Evolutionary conservation across 495 filamentous ascomycete species (phyloP).

Genomic region (Penicillium roqueforti): DNA sequence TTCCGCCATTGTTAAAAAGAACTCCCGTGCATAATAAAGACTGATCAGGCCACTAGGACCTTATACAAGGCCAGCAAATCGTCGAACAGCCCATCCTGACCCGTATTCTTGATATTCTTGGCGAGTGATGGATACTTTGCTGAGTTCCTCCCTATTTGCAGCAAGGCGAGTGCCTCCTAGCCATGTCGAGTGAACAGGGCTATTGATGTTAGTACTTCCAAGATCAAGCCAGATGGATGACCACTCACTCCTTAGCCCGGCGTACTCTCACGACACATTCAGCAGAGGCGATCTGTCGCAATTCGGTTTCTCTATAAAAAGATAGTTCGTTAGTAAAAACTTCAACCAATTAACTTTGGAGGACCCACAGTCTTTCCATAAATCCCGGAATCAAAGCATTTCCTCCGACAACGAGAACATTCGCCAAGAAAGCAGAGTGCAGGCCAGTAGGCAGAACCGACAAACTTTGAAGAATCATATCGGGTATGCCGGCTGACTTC

Average conservation of each 20-base stretch:
- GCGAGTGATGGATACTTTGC: slow-evolving; percentile 67
- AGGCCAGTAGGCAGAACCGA: slow-evolving; percentile 69
- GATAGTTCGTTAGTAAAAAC: slow-evolving; percentile 7
- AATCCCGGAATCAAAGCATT: slow-evolving; percentile 79
- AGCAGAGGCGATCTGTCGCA: slow-evolving; percentile 67
- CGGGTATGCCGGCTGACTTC: slow-evolving; percentile 76
- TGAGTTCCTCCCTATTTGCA: slow-evolving; percentile 56
- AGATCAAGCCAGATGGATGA: not conserved
- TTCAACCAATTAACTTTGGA: not conserved
- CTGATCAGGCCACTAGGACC: not conserved
- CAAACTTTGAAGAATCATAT: slow-evolving; percentile 75
- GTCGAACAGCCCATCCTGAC: slow-evolving; percentile 67
- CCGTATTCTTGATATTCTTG: slow-evolving; percentile 90
- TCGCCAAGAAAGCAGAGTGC: slow-evolving; percentile 75
- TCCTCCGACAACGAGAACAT: slow-evolving; percentile 85
- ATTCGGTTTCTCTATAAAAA: slow-evolving; percentile 56
- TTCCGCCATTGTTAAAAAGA: slow-evolving; percentile 1
- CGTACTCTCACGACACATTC: slow-evolving; percentile 73
- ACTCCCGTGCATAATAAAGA: slow-evolving; percentile 8
- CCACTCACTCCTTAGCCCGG: slow-evolving; percentile 58
- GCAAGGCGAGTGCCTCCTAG: slow-evolving; percentile 74
- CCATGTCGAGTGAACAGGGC: slow-evolving; percentile 80
- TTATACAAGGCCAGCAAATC: slow-evolving; percentile 53
- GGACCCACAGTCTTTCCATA: slow-evolving; percentile 65
- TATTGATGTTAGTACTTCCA: slow-evolving; percentile 21